These are phyloP conservation scores for Apium graveolens DNA, from an alignment of 129 eudicot genomes.

Conservation along the genomic window DNA sequence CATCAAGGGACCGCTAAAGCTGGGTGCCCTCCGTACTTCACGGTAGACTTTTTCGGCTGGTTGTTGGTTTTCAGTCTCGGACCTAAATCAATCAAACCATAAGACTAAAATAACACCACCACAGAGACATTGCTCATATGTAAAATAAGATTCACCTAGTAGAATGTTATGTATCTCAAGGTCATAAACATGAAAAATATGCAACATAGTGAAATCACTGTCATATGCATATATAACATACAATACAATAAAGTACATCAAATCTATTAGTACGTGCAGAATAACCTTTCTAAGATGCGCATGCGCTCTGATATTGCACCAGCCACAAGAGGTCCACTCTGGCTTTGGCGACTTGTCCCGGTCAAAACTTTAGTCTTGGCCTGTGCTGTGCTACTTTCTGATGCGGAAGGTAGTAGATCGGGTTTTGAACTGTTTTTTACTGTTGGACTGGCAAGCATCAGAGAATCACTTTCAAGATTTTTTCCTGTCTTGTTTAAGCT, in stretches of 20 bases:
- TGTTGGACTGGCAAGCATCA: slow-evolving; percentile 31
- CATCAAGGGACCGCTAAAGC: slow-evolving; percentile 92
- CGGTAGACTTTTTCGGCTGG: slow-evolving; percentile 50
- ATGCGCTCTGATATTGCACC: slow-evolving; percentile 54
- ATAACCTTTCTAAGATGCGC: slow-evolving; percentile 65
- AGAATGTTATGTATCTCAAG: neutral
- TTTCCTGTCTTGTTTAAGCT: slow-evolving; percentile 30
- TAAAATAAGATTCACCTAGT: neutral
- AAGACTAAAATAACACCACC: neutral
- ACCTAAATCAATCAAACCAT: slow-evolving; percentile 24
- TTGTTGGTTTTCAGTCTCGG: slow-evolving; percentile 56
- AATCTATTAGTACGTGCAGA: neutral
- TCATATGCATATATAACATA: neutral
- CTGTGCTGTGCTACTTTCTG: slow-evolving; percentile 46
- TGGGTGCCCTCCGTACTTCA: slow-evolving; percentile 63
- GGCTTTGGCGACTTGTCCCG: slow-evolving; percentile 58
- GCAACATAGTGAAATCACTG: neutral
- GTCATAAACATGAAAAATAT: neutral
- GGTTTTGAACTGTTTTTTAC: slow-evolving; percentile 32
- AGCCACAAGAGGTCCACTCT: slow-evolving; percentile 86
- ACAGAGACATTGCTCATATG: neutral
- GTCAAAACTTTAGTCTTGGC: slow-evolving; percentile 41
- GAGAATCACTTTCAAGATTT: slow-evolving; percentile 30
- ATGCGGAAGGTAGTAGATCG: slow-evolving; percentile 42
- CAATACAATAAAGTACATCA: neutral